A percentile compares a stretch with the other conserved stretches of the same genome.
Conservation (phyloP, 2,329 filamentous ascomycete species). For the Aspergillus hortae region DNA sequence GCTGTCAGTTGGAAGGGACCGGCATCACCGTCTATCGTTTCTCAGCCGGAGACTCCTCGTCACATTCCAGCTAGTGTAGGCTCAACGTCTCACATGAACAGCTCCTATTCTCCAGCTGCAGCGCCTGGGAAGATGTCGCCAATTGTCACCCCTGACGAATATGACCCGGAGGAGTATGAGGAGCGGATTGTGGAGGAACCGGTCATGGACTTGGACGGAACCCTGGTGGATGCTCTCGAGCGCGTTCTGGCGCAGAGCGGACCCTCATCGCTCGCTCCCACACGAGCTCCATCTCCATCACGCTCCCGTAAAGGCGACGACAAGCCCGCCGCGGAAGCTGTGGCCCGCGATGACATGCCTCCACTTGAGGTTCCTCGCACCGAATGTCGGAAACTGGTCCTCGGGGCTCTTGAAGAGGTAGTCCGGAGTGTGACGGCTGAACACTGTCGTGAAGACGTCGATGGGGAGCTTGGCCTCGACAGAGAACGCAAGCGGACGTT, state of each 20-base stretch:
- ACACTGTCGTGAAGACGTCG: conserved; percentile 39
- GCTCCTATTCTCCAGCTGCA: conserved; percentile 22
- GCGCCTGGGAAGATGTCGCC: conserved; percentile 23
- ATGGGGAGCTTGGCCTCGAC: conserved; percentile 28
- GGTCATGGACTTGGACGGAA: conserved; percentile 58
- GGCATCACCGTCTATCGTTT: conserved; percentile 17
- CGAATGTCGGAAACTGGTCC: conserved; percentile 53
- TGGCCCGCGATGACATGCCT: conserved; percentile 25
- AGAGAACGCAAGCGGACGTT: conserved; percentile 31
- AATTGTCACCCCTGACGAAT: conserved; percentile 14
- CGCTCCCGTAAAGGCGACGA: conserved; percentile 33
- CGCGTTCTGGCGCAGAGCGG: conserved; percentile 48
- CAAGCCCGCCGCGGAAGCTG: conserved; percentile 18
- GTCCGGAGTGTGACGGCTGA: conserved; percentile 53
- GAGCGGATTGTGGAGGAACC: conserved; percentile 52
- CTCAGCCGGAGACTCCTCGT: conserved; percentile 23
- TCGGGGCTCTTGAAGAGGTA: conserved; percentile 56
- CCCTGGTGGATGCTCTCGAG: conserved; percentile 56
- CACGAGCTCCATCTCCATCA: conserved; percentile 39
- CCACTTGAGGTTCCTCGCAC: conserved; percentile 46
- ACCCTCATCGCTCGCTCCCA: conserved; percentile 39
- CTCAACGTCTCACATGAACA: conserved; percentile 23
- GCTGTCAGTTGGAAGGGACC: conserved; percentile 26
- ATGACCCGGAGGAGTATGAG: conserved; percentile 35
- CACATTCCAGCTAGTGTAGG: conserved; percentile 21